Base-by-base conservation (phyloP, 352 stramenopile species). In the Globisporangium ultimum region DNA sequence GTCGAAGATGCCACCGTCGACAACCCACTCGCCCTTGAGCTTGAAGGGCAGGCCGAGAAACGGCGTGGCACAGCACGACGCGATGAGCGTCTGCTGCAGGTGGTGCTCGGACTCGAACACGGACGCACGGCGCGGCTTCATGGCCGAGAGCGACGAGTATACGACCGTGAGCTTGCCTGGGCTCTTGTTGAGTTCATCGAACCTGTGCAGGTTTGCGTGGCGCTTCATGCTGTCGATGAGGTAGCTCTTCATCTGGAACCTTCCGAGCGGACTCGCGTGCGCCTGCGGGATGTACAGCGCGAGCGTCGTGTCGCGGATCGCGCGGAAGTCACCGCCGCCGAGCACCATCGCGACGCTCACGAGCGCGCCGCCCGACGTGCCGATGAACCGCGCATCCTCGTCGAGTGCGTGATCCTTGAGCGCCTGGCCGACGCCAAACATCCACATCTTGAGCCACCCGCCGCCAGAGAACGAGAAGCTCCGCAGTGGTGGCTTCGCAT, bases 391-490 rank as follows among this genome's bases (percentile, higher is more conserved):
- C 17, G 72, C 59, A 20, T 67, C 66, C n/a, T 73, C 32, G 59
- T 79, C 53, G 14, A 82, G 48, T 14, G 70, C 72, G 13, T 66
- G 60, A 42, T 81, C 59, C 5, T 75, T 77, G 22, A 88, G 64
- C n/a, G 74, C 72, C 53, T 87, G 78, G 58, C 62, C 74, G 40
- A 87, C 78, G 48, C 78, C 76, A 34, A 80, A 82, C 59, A 82
- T 72, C 63, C 83, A 87, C 53, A 75, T 66, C 61, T 80, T 83
- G 53, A 87, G 72, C 78, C 76, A 88, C 8, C 76, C 78, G 28
- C 68, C 71, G 17, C 73, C 74, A 1, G 68, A 66, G 59, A 88
- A 88, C 28, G 66, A 86, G 54, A 81, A 79, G 53, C 65, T 56
- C 15, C 64, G 56, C 41, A 53, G 28, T 28, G 18, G 42, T 50